phyloP scores from a whole-genome alignment of 73 alveolate genomes.

The Paramecium sonneborni region DNA sequence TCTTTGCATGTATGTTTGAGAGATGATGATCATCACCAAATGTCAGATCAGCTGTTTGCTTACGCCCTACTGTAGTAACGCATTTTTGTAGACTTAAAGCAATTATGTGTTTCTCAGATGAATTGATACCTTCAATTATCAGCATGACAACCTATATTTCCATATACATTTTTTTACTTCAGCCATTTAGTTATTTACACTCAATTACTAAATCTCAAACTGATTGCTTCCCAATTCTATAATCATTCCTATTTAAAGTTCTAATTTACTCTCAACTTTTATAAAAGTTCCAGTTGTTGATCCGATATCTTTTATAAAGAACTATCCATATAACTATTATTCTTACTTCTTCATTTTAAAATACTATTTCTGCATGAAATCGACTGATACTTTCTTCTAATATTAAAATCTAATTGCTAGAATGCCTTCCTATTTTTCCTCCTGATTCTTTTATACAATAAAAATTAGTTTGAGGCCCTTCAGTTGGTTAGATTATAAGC shows the following conservation, averaged over 20 bases:
- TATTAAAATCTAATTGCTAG: constrained; percentile 83
- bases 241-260: constrained; percentile 76
- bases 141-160: not conserved
- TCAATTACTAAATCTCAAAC: constrained; percentile 69
- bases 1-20: constrained; percentile 66
- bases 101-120: constrained; percentile 18
- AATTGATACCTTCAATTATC: constrained; percentile 10
- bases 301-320: constrained; percentile 76
- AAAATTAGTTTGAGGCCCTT: constrained; percentile 82
- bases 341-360: constrained; percentile 37
- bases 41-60: constrained; percentile 51
- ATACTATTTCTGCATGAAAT: constrained; percentile 79
- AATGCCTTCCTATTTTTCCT: constrained; percentile 83
- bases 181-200: not conserved
- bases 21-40: constrained; percentile 63
- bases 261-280: constrained; percentile 74
- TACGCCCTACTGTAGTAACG: constrained; percentile 61
- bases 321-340: not conserved
- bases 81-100: not conserved
- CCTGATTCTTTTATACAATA: constrained; percentile 80
- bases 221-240: constrained; percentile 82
- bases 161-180: not conserved
- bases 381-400: constrained; percentile 83
- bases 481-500: constrained; percentile 81
- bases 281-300: constrained; percentile 85